Evolutionary conservation across 495 filamentous ascomycete genomes (phyloP).

Genomic region (Hypoxylon intermedium): DNA sequence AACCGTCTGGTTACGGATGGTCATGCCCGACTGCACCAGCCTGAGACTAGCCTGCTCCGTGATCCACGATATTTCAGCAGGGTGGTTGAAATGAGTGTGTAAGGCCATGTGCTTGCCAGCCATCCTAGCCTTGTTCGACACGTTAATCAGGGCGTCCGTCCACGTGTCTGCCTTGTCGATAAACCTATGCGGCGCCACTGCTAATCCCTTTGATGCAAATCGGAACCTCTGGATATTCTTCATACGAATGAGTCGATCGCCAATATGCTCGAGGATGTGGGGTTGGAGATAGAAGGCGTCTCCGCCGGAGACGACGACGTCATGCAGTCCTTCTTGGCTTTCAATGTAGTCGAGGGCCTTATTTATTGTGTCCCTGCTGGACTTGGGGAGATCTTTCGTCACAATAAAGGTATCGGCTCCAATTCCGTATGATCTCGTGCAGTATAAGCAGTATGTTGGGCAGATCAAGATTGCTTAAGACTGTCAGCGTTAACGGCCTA

Average conservation of each 20-base stretch:
- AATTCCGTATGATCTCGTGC: constrained; percentile 65
- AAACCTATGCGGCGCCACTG: constrained; percentile 58
- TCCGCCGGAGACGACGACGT: constrained; percentile 66
- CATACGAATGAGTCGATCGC: constrained; percentile 48
- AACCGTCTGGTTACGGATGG: constrained; percentile 60
- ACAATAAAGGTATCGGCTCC: constrained; percentile 59
- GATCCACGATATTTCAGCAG: constrained; percentile 67
- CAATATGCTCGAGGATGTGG: constrained; percentile 46
- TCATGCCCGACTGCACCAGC: constrained; percentile 58
- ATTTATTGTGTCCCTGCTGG: constrained; percentile 54
- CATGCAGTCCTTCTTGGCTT: constrained; percentile 52
- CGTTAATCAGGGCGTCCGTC: constrained; percentile 55
- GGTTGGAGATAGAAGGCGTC: constrained; percentile 60
- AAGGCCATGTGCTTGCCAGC: constrained; percentile 64
- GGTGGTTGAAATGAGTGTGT: constrained; percentile 70
- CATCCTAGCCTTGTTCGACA: constrained; percentile 54
- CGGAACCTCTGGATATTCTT: constrained; percentile 60
- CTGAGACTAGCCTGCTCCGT: constrained; percentile 56
- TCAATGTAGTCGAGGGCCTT: constrained; percentile 59
- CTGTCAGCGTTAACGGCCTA: constrained; percentile 38
- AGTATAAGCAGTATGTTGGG: constrained; percentile 64
- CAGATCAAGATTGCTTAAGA: constrained; percentile 59
- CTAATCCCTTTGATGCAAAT: constrained; percentile 64
- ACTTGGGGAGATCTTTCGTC: constrained; percentile 55
- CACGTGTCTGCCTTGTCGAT: constrained; percentile 60